Evolutionary conservation across 441 rosid species (phyloP).

Genomic region (Flueggea neowawraea): DNA sequence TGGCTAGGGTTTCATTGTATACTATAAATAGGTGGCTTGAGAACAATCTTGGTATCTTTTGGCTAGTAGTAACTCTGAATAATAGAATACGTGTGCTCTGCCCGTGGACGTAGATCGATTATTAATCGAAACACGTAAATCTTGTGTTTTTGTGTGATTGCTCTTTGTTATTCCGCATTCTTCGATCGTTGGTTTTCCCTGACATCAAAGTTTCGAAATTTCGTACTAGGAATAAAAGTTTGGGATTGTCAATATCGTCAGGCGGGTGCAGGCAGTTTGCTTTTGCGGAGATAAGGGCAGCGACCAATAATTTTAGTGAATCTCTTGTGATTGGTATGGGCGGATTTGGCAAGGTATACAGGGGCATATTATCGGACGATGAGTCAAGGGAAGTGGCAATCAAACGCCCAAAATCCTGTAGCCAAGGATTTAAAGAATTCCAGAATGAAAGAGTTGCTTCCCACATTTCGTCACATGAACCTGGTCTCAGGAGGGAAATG

Average conservation of each 20-base stretch:
- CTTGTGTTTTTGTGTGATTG: no score
- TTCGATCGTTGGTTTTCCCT: no score
- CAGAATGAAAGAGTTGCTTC: conserved; percentile 22
- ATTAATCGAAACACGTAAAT: no score
- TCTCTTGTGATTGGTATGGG: conserved; percentile 20
- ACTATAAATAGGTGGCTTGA: no score
- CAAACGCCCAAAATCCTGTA: conserved; percentile 22
- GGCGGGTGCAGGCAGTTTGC: conserved; percentile 15
- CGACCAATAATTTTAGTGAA: conserved; percentile 22
- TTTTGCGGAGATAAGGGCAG: conserved; percentile 19
- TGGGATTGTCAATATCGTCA: neutral
- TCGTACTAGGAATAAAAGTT: no score
- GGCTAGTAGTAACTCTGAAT: no score
- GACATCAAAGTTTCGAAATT: no score
- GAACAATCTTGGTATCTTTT: no score
- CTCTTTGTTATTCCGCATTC: no score
- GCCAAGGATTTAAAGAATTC: conserved; percentile 20
- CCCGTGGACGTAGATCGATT: no score
- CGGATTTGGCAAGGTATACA: conserved; percentile 33
- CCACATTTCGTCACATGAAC: conserved; percentile 25
- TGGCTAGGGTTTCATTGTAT: no score
- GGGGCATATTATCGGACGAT: conserved; percentile 17
- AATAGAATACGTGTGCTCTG: no score
- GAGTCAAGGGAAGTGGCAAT: conserved; percentile 19
- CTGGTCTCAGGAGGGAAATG: conserved; percentile 21